Percentiles rank a stretch among this genome's conserved stretches.
phyloP scores from a whole-genome alignment of 345 rosid genomes.

The Combretum micranthum region DNA sequence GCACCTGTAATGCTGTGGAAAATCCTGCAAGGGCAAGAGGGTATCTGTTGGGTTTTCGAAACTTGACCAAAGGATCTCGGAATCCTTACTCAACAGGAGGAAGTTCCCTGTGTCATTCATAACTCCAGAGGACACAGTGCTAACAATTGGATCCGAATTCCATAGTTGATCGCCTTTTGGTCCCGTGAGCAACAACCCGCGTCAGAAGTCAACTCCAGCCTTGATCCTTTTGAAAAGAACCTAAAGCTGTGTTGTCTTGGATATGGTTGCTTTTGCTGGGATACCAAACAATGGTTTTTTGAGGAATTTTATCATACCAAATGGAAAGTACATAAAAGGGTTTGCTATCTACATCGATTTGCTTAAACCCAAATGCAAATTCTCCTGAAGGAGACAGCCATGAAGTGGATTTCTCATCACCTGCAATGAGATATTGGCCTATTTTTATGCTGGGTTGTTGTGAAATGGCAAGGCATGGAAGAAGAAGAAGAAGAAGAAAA shows the following conservation, averaged over 20 bases:
- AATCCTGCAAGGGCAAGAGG: slow-evolving; percentile 38
- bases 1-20: slow-evolving; percentile 5
- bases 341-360: slow-evolving; percentile 3
- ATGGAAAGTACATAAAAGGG: slow-evolving; percentile 23
- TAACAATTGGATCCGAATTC: slow-evolving; percentile 12
- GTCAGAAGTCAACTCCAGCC: slow-evolving; percentile 24
- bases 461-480: slow-evolving; percentile 14
- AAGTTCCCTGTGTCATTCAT: slow-evolving; percentile 56
- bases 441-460: slow-evolving; percentile 18
- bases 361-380: slow-evolving; percentile 43
- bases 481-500: slow-evolving; percentile 12
- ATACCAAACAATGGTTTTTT: slow-evolving; percentile 44
- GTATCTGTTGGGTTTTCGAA: slow-evolving; percentile 51
- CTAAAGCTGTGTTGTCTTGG: no score
- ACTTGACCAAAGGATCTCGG: slow-evolving; percentile 34
- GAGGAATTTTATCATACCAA: slow-evolving; percentile 33
- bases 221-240: slow-evolving; percentile 26
- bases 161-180: slow-evolving; percentile 21
- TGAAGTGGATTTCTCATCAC: background rate
- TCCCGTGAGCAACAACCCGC: slow-evolving; percentile 31
- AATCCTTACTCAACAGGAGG: slow-evolving; percentile 15
- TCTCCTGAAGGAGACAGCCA: slow-evolving; percentile 46
- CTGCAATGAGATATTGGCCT: slow-evolving; percentile 25
- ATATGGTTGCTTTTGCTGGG: slow-evolving; percentile 19
- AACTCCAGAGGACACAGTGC: slow-evolving; percentile 26